Evolutionary conservation across 148 eudicot genomes (phyloP).

Genomic region (Chenopodium berlandieri): DNA sequence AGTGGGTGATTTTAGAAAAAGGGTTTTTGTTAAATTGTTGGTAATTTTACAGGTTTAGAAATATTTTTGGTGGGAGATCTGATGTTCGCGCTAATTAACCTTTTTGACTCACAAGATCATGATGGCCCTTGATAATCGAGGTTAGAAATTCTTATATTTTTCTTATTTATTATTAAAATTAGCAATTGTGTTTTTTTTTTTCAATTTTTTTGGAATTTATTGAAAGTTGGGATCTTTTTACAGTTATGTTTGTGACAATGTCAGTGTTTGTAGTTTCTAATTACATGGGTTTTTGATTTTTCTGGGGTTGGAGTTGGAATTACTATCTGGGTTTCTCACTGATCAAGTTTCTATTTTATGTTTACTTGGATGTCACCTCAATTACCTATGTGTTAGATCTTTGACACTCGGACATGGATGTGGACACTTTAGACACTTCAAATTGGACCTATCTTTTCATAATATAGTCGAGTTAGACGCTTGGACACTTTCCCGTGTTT

Average conservation of each 20-base stretch:
- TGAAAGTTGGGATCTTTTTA: conserved; percentile 28
- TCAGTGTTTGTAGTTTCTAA: neutral
- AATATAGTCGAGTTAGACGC: too few species aligned
- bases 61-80: conserved; percentile 49
- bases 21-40: conserved; percentile 28
- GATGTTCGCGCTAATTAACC: conserved; percentile 62
- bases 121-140: conserved; percentile 59
- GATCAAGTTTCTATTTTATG: neutral
- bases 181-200: neutral
- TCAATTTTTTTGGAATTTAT: neutral
- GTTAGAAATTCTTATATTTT: conserved; percentile 29
- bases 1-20: conserved; percentile 6
- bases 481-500: too few species aligned
- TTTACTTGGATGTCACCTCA: too few species aligned
- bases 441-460: too few species aligned
- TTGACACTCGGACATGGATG: too few species aligned
- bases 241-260: neutral
- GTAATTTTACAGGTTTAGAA: conserved; percentile 20
- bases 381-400: too few species aligned
- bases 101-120: conserved; percentile 43
- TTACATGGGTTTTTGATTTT: conserved; percentile 14
- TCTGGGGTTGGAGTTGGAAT: conserved; percentile 20
- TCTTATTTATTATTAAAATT: conserved; percentile 2
- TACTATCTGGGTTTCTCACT: conserved; percentile 1
- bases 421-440: too few species aligned